phyloP scores from a whole-genome alignment of 2,329 filamentous ascomycete genomes.

The Arthrocladium fulminans region DNA sequence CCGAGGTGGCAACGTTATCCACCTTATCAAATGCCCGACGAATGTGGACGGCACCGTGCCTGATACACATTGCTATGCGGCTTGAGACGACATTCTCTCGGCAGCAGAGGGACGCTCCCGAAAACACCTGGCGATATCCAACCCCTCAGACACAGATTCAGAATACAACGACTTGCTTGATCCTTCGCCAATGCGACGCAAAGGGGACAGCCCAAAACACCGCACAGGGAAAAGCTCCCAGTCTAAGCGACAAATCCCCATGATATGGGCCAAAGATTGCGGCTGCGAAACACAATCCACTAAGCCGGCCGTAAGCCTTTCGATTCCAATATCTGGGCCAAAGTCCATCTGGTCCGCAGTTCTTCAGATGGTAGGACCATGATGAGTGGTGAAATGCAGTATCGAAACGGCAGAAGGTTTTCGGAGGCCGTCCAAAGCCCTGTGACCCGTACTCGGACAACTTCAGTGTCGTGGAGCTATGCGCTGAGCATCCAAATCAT shows the following conservation, averaged over 20 bases:
- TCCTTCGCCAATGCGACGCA: not conserved
- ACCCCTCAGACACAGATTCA: constrained; percentile 2
- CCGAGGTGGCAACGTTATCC: no score
- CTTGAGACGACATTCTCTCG: not conserved
- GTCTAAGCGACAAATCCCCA: not conserved
- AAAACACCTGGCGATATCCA: not conserved
- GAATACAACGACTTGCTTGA: constrained; percentile 1
- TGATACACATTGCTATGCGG: not conserved
- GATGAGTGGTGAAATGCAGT: not conserved
- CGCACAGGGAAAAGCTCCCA: not conserved
- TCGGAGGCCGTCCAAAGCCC: not conserved
- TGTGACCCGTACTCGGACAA: not conserved
- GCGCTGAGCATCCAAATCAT: constrained; percentile 1
- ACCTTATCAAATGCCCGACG: no score
- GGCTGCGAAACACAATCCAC: not conserved
- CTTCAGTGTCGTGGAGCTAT: not conserved
- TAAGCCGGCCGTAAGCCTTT: no score
- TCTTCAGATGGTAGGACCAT: not conserved
- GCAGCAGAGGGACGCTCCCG: not conserved
- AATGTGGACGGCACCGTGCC: not conserved
- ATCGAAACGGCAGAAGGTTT: not conserved
- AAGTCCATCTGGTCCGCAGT: no score
- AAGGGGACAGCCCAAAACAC: not conserved
- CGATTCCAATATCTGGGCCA: no score
- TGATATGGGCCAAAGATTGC: not conserved